Conservation (phyloP, 805 yeast genomes). For the Sugiyamaella lignohabitans region DNA sequence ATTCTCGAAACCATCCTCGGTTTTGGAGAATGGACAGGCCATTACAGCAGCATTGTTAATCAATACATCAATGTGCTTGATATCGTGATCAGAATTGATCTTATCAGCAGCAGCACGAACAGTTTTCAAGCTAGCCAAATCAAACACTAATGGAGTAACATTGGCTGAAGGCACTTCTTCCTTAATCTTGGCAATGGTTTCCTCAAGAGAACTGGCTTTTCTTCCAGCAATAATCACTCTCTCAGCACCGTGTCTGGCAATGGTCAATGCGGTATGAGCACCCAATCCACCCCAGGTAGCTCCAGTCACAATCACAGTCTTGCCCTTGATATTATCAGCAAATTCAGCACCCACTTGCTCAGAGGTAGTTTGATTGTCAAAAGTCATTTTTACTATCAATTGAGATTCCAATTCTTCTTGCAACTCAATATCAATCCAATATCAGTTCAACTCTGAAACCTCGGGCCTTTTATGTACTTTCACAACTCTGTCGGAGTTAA, state of each 20-base stretch:
- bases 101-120: conserved; percentile 13
- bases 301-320: conserved; percentile 13
- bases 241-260: conserved; percentile 10
- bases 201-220: conserved; percentile 3
- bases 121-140: conserved; percentile 12
- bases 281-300: conserved; percentile 16
- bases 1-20: conserved; percentile 67
- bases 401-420: too few relatives aligned
- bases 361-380: conserved; percentile 3
- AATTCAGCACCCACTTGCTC: conserved; percentile 8
- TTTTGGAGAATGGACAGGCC: conserved; percentile 59
- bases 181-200: conserved; percentile 7
- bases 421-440: too few relatives aligned
- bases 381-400: not conserved
- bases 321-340: conserved; percentile 11
- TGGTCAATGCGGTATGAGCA: conserved; percentile 12
- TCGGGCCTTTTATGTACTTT: too few relatives aligned
- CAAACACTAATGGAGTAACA: conserved; percentile 12
- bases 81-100: conserved; percentile 12
- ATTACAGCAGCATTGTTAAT: conserved; percentile 77
- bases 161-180: conserved; percentile 10
- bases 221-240: conserved; percentile 12
- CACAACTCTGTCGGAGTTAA: too few relatives aligned
- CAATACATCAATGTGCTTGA: conserved; percentile 46
- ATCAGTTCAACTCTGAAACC: too few relatives aligned